Percentiles rank a stretch among this genome's conserved stretches.
Evolutionary conservation across 1,284 basidiomycete species (phyloP).

Genomic region (Cerioporus squamosus): DNA sequence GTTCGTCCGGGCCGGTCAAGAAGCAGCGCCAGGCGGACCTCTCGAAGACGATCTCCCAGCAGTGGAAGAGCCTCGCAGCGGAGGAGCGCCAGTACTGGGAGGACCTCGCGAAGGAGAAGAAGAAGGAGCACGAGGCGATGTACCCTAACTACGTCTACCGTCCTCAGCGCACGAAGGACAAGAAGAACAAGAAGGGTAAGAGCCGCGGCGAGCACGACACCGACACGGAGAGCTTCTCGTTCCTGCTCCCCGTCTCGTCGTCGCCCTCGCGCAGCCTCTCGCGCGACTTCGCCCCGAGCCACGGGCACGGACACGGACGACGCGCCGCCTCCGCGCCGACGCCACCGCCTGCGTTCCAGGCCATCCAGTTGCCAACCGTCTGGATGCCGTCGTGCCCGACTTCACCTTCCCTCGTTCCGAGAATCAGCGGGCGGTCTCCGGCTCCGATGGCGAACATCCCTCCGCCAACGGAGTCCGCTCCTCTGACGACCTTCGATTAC

Average conservation of each 20-base stretch:
- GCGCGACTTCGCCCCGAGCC: constrained; percentile 24
- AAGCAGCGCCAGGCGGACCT: constrained; percentile 64
- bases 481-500: constrained; percentile 42
- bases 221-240: constrained; percentile 55
- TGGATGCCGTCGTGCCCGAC: constrained; percentile 70
- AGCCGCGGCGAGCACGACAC: constrained; percentile 49
- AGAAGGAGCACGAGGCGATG: constrained; percentile 62
- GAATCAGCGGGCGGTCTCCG: constrained; percentile 58
- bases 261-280: constrained; percentile 35
- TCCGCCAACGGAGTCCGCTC: constrained; percentile 41
- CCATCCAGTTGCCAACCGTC: constrained; percentile 66
- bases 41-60: constrained; percentile 77
- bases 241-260: constrained; percentile 53
- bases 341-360: constrained; percentile 46
- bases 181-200: constrained; percentile 51
- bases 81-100: constrained; percentile 71
- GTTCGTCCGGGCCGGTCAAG: constrained; percentile 44
- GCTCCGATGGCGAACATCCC: constrained; percentile 48
- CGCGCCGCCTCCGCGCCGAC: constrained; percentile 41
- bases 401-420: constrained; percentile 60
- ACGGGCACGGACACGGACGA: constrained; percentile 27
- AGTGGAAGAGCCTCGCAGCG: constrained; percentile 66
- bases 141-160: constrained; percentile 80
- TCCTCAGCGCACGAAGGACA: constrained; percentile 67
- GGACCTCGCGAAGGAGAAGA: constrained; percentile 59